Base-by-base conservation (phyloP, 768 basidiomycete species). In the Mycena pura region DNA sequence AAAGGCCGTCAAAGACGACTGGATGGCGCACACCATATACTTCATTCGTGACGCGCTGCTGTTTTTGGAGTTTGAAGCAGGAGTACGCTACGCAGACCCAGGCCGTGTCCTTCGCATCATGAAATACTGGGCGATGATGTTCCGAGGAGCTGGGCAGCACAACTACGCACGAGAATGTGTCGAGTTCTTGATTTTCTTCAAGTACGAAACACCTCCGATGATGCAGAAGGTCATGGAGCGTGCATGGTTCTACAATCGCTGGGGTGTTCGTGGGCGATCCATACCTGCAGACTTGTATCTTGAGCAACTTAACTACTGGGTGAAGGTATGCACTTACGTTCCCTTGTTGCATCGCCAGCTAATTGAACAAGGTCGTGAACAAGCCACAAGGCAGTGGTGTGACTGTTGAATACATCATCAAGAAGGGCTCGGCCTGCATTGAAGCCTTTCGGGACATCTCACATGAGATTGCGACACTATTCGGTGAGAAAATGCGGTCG, bases 151-250 rank as follows among this genome's bases (percentile, higher is more conserved):
- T 21, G 68, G 72, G 2, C 71, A 62, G 17, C 69, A 72, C 31
- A 78, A 78, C 48, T 77, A 78, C 47, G 76, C 73, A 9, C 49
- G 69, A 14, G 72, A 75, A 54, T 73, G 68, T 36, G 61, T 51
- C 10, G 65, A 74, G 29, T 32, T 71, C 0, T 46, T 72, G 13
- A 27, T 70, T 1, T 44, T 48, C 10, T 71, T 63, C 65, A 67
- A 62, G n/a, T 68, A 70, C 40, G 63, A 69, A 27, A 52, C 68
- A 5, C 24, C 54, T 1, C 56, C 61, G 7, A 56, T 28, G 17
- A 29, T 71, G 8, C 54, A 60, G 2, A 21, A 44, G 1, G 59
- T 38, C n/a, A 32, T 70, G 28, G 74, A 73, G 50, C 10, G 62
- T 8, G 36, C 71, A 3, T 74, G 71, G 74, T 70, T 75, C 48